Evolutionary conservation across 352 stramenopile genomes (phyloP), one percentile per base, ranked within the genome.

Genomic region (Globisporangium irregulare): DNA sequence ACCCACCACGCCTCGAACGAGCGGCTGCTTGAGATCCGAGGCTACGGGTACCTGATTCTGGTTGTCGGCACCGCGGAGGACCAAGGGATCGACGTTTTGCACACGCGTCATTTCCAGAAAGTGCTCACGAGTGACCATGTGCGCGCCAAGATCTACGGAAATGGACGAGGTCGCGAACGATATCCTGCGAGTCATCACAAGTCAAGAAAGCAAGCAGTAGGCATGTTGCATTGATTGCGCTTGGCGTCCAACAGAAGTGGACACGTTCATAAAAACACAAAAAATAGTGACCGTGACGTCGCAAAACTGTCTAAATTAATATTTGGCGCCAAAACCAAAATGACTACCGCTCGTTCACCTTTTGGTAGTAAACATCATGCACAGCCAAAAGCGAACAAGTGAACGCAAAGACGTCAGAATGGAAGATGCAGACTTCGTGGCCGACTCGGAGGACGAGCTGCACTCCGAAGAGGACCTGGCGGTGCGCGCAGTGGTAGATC

Each of bases 341-440:
- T 43, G 36, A 38, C 32, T 38, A 38, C 32, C 32, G 12, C 32
- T 38, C 32, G 32, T 38, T 38, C 32, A 38, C 32, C 32, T 0
- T 38, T 9, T 38, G 32, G 32, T 38, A 38, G 32, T 38, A 15
- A 15, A 43, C 10, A 12, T 43, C 36, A 43, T 43, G 36, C 36
- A 43, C 36, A 43, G 36, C 36, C 10, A 43, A 43, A 43, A 14
- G 36, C 36, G 36, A 41, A 41, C 34, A 41, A 41, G 34, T 41
- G 34, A 32, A 32, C 29, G 14, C 41, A 50, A 50, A 50, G 5
- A 6, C 78, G 14, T 32, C 50, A 8, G 56, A 15, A 89, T 89
- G 79, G 77, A 89, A 38, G 59, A 71, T 36, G 68, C 43, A 15
- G 79, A 89, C 73, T 89, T 89, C 46, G 81, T 89, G 0, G 72